Evolutionary conservation across 1,284 basidiomycete genomes (phyloP).

Genomic region (Ceratobasidium sp.): DNA sequence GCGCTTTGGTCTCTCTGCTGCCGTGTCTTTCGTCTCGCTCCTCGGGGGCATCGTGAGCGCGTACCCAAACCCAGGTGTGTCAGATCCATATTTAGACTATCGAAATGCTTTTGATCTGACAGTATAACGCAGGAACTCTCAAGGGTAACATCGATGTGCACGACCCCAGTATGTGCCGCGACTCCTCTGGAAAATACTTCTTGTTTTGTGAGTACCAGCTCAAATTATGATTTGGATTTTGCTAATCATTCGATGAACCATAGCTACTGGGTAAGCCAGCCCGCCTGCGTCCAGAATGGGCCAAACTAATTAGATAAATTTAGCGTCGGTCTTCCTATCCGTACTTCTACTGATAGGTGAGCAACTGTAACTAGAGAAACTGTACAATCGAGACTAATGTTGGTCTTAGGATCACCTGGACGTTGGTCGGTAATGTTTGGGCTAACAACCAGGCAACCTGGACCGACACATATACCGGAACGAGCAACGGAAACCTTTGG

Average conservation of each 20-base stretch:
- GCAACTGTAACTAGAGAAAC: conserved; percentile 46
- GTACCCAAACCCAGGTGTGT: conserved; percentile 39
- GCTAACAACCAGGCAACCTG: conserved; percentile 63
- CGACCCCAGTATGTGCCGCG: conserved; percentile 68
- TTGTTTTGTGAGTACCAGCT: conserved; percentile 62
- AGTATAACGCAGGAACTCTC: conserved; percentile 54
- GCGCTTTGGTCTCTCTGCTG: conserved; percentile 14
- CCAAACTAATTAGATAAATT: conserved; percentile 52
- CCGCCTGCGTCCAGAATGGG: background rate
- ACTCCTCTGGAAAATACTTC: conserved; percentile 65
- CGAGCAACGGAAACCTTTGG: conserved; percentile 60
- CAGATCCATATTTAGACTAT: background rate
- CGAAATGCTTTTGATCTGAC: background rate
- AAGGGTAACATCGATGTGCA: conserved; percentile 64
- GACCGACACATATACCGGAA: conserved; percentile 67
- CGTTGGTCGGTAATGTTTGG: conserved; percentile 64
- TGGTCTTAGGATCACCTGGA: conserved; percentile 57
- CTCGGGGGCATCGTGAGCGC: conserved; percentile 20
- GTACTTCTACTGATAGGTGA: conserved; percentile 66
- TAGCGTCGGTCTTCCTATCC: conserved; percentile 65
- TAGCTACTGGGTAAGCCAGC: conserved; percentile 46
- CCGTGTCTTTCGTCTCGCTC: conserved; percentile 18
- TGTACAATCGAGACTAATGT: background rate
- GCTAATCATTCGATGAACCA: background rate
- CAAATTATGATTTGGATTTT: background rate